A percentile compares a stretch with the other conserved stretches of the same genome.
These are phyloP conservation scores for Epithele typhae DNA, from an alignment of 768 basidiomycete species.

Conservation along the genomic window DNA sequence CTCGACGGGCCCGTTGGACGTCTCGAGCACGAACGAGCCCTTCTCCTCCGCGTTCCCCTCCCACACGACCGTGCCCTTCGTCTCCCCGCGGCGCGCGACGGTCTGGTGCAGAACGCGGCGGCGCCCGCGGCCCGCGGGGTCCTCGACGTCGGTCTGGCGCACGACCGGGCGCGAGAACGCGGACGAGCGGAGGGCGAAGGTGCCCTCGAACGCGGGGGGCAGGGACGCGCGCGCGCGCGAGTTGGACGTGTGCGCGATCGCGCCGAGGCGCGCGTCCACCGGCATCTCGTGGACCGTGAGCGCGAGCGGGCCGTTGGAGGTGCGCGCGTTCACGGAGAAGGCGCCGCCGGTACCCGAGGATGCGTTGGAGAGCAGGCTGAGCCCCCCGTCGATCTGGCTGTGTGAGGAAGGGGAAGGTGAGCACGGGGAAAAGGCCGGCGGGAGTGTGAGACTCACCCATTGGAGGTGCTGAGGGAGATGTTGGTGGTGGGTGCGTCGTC, in stretches of 20 bases:
- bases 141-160: conserved; percentile 20
- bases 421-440: not conserved
- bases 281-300: conserved; percentile 30
- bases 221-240: conserved; percentile 24
- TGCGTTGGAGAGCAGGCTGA: conserved; percentile 31
- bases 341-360: conserved; percentile 21
- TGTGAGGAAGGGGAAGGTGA: not conserved
- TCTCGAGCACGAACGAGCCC: not conserved
- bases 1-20: conserved; percentile 4
- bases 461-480: conserved; percentile 34
- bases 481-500: conserved; percentile 21
- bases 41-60: not conserved
- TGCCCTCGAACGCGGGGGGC: conserved; percentile 39
- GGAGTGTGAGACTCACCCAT: conserved; percentile 33
- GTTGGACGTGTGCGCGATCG: conserved; percentile 28
- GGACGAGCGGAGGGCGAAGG: conserved; percentile 28
- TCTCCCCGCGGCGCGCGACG: conserved; percentile 1
- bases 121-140: conserved; percentile 33
- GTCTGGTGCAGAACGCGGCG: conserved; percentile 22
- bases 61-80: conserved; percentile 14
- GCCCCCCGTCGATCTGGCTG: conserved; percentile 30
- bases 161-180: conserved; percentile 21
- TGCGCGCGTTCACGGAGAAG: conserved; percentile 29
- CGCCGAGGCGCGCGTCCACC: conserved; percentile 30
- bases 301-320: conserved; percentile 27